Evolutionary conservation across 164 flowering plant genomes (phyloP).

Genomic region (Nymphaea thermarum): DNA sequence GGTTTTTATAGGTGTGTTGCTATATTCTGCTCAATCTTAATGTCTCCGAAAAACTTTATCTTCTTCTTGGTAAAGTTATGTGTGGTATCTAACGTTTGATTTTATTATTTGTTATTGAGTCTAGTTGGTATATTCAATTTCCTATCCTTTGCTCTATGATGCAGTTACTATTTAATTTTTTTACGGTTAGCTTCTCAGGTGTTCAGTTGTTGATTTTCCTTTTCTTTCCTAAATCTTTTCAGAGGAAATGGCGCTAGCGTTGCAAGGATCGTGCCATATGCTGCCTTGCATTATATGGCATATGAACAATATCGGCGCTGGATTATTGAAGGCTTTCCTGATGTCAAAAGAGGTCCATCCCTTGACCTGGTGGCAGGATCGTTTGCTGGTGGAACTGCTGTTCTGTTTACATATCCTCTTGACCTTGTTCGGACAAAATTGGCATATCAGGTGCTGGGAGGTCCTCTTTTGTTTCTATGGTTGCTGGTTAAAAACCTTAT

Average conservation of each 20-base stretch:
- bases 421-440: slow-evolving; percentile 92
- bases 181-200: too few species aligned
- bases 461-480: background rate
- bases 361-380: slow-evolving; percentile 97
- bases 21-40: background rate
- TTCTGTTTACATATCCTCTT: slow-evolving; percentile 86
- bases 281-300: slow-evolving; percentile 91
- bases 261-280: slow-evolving; percentile 94
- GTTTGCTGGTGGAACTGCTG: slow-evolving; percentile 95
- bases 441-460: slow-evolving; percentile 73
- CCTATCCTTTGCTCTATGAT: too few species aligned
- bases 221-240: slow-evolving; percentile 5
- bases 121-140: too few species aligned
- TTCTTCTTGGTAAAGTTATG: too few species aligned
- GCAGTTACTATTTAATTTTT: too few species aligned
- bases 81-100: too few species aligned
- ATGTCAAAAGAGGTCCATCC: slow-evolving; percentile 60
- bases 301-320: slow-evolving; percentile 88
- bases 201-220: background rate
- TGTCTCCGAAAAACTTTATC: too few species aligned
- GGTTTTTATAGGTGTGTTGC: slow-evolving; percentile 76
- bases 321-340: slow-evolving; percentile 63
- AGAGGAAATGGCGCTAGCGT: slow-evolving; percentile 99
- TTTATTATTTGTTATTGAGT: too few species aligned
- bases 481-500: slow-evolving; percentile 2